Evolutionary conservation across 2,329 filamentous ascomycete species (phyloP).

Genomic region (Dissoconium aciculare): DNA sequence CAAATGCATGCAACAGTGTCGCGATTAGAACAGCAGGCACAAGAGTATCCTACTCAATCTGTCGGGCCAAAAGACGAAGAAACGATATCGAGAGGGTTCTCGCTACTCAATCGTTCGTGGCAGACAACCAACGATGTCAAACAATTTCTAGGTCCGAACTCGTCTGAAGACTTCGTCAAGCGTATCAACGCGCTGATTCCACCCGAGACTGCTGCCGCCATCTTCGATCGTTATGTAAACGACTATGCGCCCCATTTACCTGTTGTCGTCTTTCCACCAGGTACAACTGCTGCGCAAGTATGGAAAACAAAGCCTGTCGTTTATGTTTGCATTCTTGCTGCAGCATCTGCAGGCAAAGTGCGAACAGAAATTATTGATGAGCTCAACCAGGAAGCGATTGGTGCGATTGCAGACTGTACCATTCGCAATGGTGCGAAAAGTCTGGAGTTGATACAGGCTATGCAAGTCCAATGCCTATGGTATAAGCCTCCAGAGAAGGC

Average conservation of each 20-base stretch:
- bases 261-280: slow-evolving; percentile 41
- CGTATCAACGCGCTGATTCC: slow-evolving; percentile 35
- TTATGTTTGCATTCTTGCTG: slow-evolving; percentile 43
- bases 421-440: slow-evolving; percentile 66
- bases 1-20: slow-evolving; percentile 3
- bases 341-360: slow-evolving; percentile 37
- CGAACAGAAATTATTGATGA: slow-evolving; percentile 42
- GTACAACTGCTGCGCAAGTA: slow-evolving; percentile 39
- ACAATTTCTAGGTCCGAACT: slow-evolving; percentile 13
- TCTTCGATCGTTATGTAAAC: slow-evolving; percentile 43
- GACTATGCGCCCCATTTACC: slow-evolving; percentile 42
- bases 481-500: slow-evolving; percentile 71
- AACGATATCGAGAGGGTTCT: neutral
- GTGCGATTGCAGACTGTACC: slow-evolving; percentile 57
- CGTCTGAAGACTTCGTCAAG: slow-evolving; percentile 18
- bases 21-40: too few species aligned
- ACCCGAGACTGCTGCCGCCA: slow-evolving; percentile 35
- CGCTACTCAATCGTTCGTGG: slow-evolving; percentile 6
- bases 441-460: slow-evolving; percentile 65
- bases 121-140: slow-evolving; percentile 11
- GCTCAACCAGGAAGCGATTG: slow-evolving; percentile 55
- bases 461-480: slow-evolving; percentile 66
- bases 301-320: slow-evolving; percentile 44
- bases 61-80: too few species aligned
- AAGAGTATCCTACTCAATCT: too few species aligned